A percentile compares a stretch with the other conserved stretches of the same genome.
These are phyloP conservation scores for Carallia brachiata DNA, from an alignment of 345 rosid species.

Conservation along the genomic window DNA sequence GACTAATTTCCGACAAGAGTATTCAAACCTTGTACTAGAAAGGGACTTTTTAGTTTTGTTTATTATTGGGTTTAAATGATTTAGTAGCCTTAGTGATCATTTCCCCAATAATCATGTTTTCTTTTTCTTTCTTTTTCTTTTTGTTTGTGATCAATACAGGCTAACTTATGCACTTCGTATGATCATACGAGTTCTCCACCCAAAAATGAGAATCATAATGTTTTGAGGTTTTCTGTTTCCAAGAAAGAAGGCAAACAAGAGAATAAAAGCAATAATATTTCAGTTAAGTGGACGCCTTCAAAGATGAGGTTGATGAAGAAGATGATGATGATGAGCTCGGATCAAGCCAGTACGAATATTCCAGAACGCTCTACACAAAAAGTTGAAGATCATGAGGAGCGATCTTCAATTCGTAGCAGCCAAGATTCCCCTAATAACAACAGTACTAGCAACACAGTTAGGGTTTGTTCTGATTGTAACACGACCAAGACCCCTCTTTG, in stretches of 20 bases:
- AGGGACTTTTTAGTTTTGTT: no score
- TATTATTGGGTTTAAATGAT: no score
- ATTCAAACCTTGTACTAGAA: no score
- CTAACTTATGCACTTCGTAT: slow-evolving; percentile 16
- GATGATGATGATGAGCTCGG: slow-evolving; percentile 56
- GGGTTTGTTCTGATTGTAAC: slow-evolving; percentile 90
- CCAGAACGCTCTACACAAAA: slow-evolving; percentile 15
- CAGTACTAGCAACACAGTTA: slow-evolving; percentile 34
- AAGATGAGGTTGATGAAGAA: slow-evolving; percentile 84
- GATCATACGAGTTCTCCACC: slow-evolving; percentile 9
- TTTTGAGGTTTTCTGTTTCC: slow-evolving; percentile 28
- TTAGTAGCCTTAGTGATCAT: no score
- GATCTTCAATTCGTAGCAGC: slow-evolving; percentile 27
- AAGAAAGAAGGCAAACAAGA: slow-evolving; percentile 30
- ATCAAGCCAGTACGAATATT: slow-evolving; percentile 1
- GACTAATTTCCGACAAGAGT: no score
- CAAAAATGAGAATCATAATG: slow-evolving; percentile 18
- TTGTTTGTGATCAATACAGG: slow-evolving; percentile 18
- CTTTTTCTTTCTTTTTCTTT: neutral
- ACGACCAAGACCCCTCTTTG: slow-evolving; percentile 96
- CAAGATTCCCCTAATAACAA: slow-evolving; percentile 9
- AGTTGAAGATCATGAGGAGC: slow-evolving; percentile 33
- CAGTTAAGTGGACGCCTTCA: slow-evolving; percentile 79
- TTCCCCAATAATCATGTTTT: no score
- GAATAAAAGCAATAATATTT: slow-evolving; percentile 25